Conservation (phyloP, 768 basidiomycete species). For the Coprinopsis strossmayeri region DNA sequence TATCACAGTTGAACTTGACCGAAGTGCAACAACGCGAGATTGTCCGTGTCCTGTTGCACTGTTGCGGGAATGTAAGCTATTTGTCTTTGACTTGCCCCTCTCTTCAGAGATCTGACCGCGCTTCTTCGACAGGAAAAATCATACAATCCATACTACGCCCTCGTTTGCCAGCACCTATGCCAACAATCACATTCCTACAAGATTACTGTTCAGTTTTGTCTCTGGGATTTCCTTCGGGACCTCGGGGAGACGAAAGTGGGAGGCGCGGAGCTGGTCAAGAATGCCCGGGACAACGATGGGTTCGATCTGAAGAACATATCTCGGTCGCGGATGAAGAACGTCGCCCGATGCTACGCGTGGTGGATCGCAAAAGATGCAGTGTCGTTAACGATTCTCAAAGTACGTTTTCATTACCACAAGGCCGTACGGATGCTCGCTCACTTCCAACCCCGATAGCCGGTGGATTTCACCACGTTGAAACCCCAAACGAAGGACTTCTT, state of each 20-base stretch:
- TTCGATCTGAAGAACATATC: conserved; percentile 51
- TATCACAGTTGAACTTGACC: conserved; percentile 74
- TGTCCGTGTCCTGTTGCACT: conserved; percentile 87
- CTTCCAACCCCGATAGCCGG: conserved; percentile 46
- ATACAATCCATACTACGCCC: conserved; percentile 94
- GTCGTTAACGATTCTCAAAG: conserved; percentile 77
- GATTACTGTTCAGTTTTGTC: conserved; percentile 88
- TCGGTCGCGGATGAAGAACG: conserved; percentile 52
- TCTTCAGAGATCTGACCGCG: conserved; percentile 1
- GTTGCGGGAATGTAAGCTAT: conserved; percentile 73
- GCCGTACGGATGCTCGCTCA: neutral
- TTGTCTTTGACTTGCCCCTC: neutral
- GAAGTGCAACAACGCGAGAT: conserved; percentile 94
- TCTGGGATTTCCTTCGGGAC: conserved; percentile 96
- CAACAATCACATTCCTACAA: conserved; percentile 74
- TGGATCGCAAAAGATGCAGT: conserved; percentile 84
- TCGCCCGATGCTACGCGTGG: conserved; percentile 88
- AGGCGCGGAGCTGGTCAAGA: conserved; percentile 71
- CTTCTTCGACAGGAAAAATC: conserved; percentile 59
- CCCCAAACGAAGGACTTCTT: conserved; percentile 61
- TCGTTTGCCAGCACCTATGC: conserved; percentile 82
- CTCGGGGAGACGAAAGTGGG: conserved; percentile 82
- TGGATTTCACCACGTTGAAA: conserved; percentile 79
- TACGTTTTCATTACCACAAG: conserved; percentile 26
- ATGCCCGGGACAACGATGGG: conserved; percentile 42